Conservation (phyloP, 441 rosid species). For the Jatropha podagrica region DNA sequence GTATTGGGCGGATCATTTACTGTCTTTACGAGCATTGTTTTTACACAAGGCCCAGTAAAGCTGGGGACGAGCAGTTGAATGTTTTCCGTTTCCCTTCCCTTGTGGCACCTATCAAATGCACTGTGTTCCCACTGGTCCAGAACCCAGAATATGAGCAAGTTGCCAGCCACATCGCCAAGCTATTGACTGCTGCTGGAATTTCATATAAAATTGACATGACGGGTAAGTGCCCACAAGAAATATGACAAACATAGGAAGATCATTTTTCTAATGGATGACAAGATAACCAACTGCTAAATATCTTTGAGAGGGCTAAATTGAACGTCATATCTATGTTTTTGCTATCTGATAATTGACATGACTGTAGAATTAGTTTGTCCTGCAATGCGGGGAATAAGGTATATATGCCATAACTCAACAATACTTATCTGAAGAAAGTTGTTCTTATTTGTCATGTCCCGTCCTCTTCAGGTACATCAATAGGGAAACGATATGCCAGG, state of each 20-base stretch:
- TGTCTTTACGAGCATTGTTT: constrained; percentile 60
- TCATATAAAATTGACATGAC: constrained; percentile 58
- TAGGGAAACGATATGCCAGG: constrained; percentile 57
- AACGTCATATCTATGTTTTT: too few species aligned
- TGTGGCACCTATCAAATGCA: constrained; percentile 59
- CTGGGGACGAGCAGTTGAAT: constrained; percentile 57
- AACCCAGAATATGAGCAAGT: constrained; percentile 47
- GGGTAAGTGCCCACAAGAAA: constrained; percentile 28
- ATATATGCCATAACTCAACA: too few species aligned
- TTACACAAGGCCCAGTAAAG: constrained; percentile 50
- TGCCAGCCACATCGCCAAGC: constrained; percentile 43
- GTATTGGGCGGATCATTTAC: constrained; percentile 53
- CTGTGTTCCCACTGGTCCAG: constrained; percentile 60
- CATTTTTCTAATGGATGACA: neutral
- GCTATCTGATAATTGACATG: neutral
- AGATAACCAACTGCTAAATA: neutral
- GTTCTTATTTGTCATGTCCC: neutral
- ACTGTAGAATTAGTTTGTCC: neutral
- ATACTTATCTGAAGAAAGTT: neutral
- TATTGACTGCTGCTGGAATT: constrained; percentile 47
- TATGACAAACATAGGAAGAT: neutral
- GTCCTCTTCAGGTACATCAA: constrained; percentile 41
- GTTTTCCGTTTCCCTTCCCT: constrained; percentile 60
- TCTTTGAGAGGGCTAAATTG: neutral
- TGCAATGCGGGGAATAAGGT: neutral